A percentile compares a stretch with the other conserved stretches of the same genome.
phyloP scores from a whole-genome alignment of 306 rosid species.

The Trifolium subterraneum region DNA sequence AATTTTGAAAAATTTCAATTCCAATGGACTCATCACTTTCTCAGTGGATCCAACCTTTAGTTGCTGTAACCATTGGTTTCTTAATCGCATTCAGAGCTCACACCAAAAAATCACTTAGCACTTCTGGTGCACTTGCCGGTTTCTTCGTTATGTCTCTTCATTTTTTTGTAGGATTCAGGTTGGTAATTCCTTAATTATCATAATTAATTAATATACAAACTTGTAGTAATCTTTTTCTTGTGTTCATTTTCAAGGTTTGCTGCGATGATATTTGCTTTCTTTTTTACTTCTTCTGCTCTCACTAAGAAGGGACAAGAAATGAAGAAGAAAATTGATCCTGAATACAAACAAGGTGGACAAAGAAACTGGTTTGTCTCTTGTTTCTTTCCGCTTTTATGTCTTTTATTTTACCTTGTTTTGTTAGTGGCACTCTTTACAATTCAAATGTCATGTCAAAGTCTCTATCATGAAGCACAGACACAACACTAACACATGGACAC shows the following conservation, averaged over 20 bases:
- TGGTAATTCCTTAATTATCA: background rate
- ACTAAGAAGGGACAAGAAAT: slow-evolving; percentile 79
- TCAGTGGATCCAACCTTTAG: slow-evolving; percentile 48
- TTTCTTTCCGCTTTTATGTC: too few relatives aligned
- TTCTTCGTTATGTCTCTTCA: slow-evolving; percentile 73
- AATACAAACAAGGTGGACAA: slow-evolving; percentile 89
- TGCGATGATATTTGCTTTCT: slow-evolving; percentile 79
- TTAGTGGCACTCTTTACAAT: background rate
- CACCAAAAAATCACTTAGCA: slow-evolving; percentile 66
- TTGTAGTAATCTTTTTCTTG: background rate
- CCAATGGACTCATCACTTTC: slow-evolving; percentile 23
- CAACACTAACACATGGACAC: too few relatives aligned
- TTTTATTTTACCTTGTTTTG: too few relatives aligned
- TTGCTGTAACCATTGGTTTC: slow-evolving; percentile 56
- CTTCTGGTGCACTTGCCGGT: slow-evolving; percentile 83
- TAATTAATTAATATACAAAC: background rate
- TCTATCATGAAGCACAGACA: too few relatives aligned
- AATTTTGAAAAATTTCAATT: background rate
- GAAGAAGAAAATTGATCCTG: slow-evolving; percentile 78
- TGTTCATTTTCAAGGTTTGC: slow-evolving; percentile 56
- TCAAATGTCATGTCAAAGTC: too few relatives aligned
- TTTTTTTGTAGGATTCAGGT: slow-evolving; percentile 71
- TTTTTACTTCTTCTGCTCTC: slow-evolving; percentile 74
- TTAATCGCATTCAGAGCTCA: slow-evolving; percentile 64
- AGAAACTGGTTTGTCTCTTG: slow-evolving; percentile 73